Conservation (phyloP, 768 basidiomycete species). For the Epithele typhae region DNA sequence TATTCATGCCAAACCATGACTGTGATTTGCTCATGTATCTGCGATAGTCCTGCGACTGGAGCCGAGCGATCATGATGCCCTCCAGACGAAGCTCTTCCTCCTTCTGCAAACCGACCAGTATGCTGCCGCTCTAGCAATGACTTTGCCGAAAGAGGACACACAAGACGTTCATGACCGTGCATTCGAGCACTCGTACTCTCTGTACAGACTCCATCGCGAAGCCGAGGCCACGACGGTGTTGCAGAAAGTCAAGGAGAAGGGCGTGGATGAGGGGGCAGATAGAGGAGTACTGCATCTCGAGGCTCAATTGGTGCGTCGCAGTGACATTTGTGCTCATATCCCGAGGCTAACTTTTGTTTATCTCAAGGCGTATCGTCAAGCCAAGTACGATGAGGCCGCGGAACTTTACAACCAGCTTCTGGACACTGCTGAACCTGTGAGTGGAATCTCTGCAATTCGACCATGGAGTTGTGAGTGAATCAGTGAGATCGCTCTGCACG, state of each 20-base stretch:
- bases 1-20: no score
- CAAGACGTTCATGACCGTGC: conserved; percentile 21
- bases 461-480: no score
- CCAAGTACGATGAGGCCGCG: conserved; percentile 67
- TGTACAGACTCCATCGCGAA: conserved; percentile 82
- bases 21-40: not conserved
- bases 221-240: conserved; percentile 58
- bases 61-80: conserved; percentile 65
- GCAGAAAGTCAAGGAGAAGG: conserved; percentile 39
- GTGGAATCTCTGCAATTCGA: conserved; percentile 30
- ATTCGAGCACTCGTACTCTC: conserved; percentile 77
- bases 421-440: conserved; percentile 71
- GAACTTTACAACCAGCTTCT: conserved; percentile 80
- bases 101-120: conserved; percentile 87
- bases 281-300: conserved; percentile 75
- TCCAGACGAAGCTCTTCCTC: conserved; percentile 82
- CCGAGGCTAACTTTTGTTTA: not conserved
- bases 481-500: no score
- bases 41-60: conserved; percentile 64
- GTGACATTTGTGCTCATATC: no score
- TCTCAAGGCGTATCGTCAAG: conserved; percentile 72
- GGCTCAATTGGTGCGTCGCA: conserved; percentile 73
- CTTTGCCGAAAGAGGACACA: no score
- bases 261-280: conserved; percentile 33
- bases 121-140: conserved; percentile 57